Evolutionary conservation across 495 filamentous ascomycete genomes (phyloP).

Genomic region (Neurospora sp.): DNA sequence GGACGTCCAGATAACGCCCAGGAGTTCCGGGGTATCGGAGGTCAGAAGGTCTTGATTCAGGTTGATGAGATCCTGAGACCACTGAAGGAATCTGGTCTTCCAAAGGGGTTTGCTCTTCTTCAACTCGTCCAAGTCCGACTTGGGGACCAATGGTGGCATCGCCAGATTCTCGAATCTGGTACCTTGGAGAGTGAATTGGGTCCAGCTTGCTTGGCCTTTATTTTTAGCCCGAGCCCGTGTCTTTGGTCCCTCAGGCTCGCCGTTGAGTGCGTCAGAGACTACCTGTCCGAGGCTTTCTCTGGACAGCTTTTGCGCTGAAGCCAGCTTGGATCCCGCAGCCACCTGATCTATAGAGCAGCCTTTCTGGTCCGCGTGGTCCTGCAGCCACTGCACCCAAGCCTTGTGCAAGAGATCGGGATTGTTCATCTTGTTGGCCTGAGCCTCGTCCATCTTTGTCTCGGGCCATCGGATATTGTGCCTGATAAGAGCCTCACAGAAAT

Average conservation of each 20-base stretch:
- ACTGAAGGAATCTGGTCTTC: constrained; percentile 10
- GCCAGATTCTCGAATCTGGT: background rate
- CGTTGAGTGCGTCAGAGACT: background rate
- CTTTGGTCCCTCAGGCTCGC: background rate
- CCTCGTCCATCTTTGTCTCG: background rate
- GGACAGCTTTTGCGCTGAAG: background rate
- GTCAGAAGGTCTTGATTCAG: constrained; percentile 8
- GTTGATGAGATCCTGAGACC: constrained; percentile 10
- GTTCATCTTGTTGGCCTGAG: constrained; percentile 6
- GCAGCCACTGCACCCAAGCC: constrained; percentile 18
- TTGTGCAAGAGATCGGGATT: constrained; percentile 3
- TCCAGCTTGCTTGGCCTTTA: background rate
- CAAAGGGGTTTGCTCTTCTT: constrained; percentile 5
- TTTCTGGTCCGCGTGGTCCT: background rate
- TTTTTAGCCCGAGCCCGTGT: background rate
- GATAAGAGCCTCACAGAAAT: constrained; percentile 12
- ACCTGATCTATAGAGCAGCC: background rate
- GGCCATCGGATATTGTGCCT: background rate
- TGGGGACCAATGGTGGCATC: background rate
- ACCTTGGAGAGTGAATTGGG: background rate
- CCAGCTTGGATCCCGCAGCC: background rate
- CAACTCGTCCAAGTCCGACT: background rate
- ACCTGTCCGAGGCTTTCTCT: constrained; percentile 1
- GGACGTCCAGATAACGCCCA: background rate
- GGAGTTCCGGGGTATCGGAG: background rate